phyloP scores from a whole-genome alignment of 1,284 basidiomycete species.

The Rhodotorula sp. region DNA sequence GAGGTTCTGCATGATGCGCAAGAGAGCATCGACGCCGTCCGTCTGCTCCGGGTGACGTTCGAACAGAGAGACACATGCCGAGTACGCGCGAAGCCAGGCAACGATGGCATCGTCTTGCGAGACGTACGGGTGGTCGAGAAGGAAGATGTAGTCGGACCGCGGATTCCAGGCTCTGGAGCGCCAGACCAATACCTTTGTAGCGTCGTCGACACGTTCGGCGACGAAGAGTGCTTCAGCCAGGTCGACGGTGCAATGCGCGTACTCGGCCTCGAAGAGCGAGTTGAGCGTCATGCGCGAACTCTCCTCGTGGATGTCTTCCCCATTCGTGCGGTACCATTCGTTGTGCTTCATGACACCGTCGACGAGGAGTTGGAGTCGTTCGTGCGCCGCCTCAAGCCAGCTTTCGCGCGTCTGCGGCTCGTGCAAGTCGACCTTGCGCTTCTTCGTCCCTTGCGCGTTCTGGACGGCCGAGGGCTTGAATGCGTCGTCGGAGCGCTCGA shows the following conservation, averaged over 20 bases:
- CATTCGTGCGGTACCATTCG: background rate
- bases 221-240: background rate
- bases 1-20: too few species aligned
- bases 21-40: too few species aligned
- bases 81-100: too few species aligned
- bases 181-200: background rate
- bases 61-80: too few species aligned
- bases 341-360: background rate
- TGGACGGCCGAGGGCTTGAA: conserved; percentile 2
- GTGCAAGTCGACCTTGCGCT: conserved; percentile 35
- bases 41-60: too few species aligned
- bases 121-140: too few species aligned
- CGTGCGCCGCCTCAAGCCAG: conserved; percentile 26
- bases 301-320: background rate
- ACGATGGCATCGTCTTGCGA: too few species aligned
- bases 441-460: conserved; percentile 12
- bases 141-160: too few species aligned
- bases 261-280: background rate
- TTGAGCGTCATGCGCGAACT: background rate
- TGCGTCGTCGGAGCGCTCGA: conserved; percentile 6
- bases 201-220: background rate
- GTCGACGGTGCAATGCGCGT: background rate
- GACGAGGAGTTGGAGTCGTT: background rate
- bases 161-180: too few species aligned
- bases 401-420: conserved; percentile 26